Evolutionary conservation across 2,329 filamentous ascomycete species (phyloP).

Genomic region (Aspergillus sp.): DNA sequence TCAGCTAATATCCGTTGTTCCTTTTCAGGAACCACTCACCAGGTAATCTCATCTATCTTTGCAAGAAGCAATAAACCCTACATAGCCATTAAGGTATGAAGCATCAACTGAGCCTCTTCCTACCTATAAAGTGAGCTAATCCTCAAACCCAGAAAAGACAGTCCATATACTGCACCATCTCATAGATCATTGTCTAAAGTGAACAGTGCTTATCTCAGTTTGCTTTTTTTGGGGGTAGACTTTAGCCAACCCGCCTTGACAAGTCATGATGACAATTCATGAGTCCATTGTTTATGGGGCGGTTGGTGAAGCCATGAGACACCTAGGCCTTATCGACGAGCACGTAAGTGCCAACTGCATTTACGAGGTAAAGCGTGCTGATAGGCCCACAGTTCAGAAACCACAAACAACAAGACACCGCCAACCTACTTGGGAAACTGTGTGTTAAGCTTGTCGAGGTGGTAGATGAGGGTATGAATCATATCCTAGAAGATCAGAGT

Average conservation of each 20-base stretch:
- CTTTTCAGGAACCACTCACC: neutral
- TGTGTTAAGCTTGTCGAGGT: conserved; percentile 32
- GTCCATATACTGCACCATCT: too few relatives aligned
- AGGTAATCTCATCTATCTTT: neutral
- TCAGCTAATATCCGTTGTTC: neutral
- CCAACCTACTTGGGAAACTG: conserved; percentile 37
- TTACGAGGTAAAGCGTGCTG: neutral
- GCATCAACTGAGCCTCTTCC: too few relatives aligned
- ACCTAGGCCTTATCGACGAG: conserved; percentile 26
- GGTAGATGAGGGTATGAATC: conserved; percentile 31
- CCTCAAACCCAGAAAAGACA: too few relatives aligned
- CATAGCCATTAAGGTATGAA: too few relatives aligned
- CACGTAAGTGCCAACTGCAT: conserved; percentile 24
- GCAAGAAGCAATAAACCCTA: neutral
- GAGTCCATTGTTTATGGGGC: conserved; percentile 25
- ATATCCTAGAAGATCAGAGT: conserved; percentile 21
- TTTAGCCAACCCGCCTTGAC: neutral
- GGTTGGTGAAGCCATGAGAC: conserved; percentile 30
- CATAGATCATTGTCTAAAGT: too few relatives aligned
- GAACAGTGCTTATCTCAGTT: too few relatives aligned
- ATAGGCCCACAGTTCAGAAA: conserved; percentile 28
- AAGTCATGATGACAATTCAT: too few relatives aligned
- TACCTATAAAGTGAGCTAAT: too few relatives aligned
- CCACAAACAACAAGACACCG: conserved; percentile 29
- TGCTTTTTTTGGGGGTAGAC: neutral